A percentile compares a stretch with the other conserved stretches of the same genome.
phyloP scores from a whole-genome alignment of 352 stramenopile genomes.

The Globisporangium emineosum region DNA sequence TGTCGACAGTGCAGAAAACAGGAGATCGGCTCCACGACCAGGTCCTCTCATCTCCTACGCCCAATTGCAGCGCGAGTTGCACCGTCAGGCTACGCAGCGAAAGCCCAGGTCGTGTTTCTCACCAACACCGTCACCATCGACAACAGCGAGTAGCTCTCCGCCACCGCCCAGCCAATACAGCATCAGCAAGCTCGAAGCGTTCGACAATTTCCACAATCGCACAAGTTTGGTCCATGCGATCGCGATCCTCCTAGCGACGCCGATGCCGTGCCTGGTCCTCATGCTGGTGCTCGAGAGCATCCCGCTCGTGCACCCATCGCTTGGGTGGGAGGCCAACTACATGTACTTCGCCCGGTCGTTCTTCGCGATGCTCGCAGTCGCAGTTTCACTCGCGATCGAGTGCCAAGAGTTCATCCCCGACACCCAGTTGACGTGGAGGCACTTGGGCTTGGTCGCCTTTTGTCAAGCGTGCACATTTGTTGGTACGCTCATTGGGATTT shows the following conservation, averaged over 20 bases:
- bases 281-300: conserved; percentile 27
- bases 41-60: neutral
- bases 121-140: no score
- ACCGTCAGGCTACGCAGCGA: neutral
- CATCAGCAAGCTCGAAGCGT: conserved; percentile 32
- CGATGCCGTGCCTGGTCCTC: conserved; percentile 17
- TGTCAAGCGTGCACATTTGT: conserved; percentile 21
- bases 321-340: conserved; percentile 13
- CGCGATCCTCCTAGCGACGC: conserved; percentile 19
- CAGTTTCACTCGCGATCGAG: conserved; percentile 14
- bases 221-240: conserved; percentile 5
- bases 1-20: neutral
- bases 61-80: neutral
- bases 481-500: conserved; percentile 17
- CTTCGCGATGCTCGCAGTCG: conserved; percentile 17
- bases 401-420: conserved; percentile 27
- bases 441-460: conserved; percentile 12
- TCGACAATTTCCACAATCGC: conserved; percentile 18
- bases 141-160: neutral
- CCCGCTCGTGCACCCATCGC: conserved; percentile 16
- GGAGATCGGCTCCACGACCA: neutral
- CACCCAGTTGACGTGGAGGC: conserved; percentile 20
- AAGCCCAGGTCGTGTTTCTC: neutral
- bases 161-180: conserved; percentile 18
- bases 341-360: conserved; percentile 30